Percentiles rank a stretch among this genome's conserved stretches.
phyloP scores from a whole-genome alignment of 1,284 basidiomycete genomes.

The Ustilago crameri region DNA sequence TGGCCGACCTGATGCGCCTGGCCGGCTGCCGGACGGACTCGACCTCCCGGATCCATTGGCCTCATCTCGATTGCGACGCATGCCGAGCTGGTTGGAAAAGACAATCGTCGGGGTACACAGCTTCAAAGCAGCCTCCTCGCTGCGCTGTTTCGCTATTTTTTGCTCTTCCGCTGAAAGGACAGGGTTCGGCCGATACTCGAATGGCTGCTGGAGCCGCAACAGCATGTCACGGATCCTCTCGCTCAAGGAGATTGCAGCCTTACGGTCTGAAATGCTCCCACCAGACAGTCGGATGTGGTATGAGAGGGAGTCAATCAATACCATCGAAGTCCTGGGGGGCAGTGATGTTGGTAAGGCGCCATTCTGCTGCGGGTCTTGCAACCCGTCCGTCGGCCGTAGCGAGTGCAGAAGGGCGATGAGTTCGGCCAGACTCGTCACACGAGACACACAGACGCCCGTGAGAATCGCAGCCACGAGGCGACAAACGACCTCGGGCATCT shows the following conservation, averaged over 20 bases:
- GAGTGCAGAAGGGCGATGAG: conserved; percentile 32
- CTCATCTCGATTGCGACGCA: conserved; percentile 21
- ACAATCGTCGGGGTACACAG: conserved; percentile 39
- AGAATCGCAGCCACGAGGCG: conserved; percentile 32
- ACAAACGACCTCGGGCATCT: conserved; percentile 39
- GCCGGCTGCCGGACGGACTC: conserved; percentile 10
- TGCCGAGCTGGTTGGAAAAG: conserved; percentile 44
- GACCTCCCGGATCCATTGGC: conserved; percentile 8
- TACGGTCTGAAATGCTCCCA: conserved; percentile 30
- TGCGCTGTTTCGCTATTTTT: conserved; percentile 5
- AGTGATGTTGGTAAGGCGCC: conserved; percentile 13
- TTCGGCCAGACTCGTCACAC: conserved; percentile 26
- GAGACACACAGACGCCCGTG: conserved; percentile 31
- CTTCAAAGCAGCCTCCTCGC: conserved; percentile 13
- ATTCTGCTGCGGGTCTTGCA: conserved; percentile 1
- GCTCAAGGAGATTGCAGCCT: conserved; percentile 11
- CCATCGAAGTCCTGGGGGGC: conserved; percentile 27
- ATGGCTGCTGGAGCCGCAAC: conserved; percentile 33
- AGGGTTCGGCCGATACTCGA: conserved; percentile 13
- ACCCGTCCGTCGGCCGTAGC: conserved; percentile 30
- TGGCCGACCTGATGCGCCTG: conserved; percentile 1
- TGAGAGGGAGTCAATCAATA: conserved; percentile 45
- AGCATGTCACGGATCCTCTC: conserved; percentile 32
- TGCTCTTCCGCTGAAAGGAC: conserved; percentile 12
- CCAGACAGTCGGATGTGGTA: conserved; percentile 27